Conservation (phyloP, 2,329 filamentous ascomycete species). For the Arthrobotrys conoides region DNA sequence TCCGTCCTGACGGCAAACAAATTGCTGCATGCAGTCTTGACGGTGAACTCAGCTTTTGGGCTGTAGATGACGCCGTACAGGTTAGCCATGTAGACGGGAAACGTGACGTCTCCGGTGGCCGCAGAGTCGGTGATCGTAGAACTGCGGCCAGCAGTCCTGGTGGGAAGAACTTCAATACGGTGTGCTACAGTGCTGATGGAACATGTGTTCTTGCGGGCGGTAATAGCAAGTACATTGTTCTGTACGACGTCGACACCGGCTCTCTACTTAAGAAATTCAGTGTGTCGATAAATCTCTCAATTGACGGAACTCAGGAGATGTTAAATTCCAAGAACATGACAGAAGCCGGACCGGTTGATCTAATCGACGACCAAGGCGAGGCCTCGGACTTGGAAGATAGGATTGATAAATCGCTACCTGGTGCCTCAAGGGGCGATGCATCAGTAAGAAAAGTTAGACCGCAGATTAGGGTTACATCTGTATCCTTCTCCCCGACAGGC, state of each 20-base stretch:
- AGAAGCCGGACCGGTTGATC: constrained; percentile 85
- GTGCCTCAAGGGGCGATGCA: constrained; percentile 88
- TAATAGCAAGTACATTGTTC: constrained; percentile 98
- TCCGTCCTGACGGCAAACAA: constrained; percentile 91
- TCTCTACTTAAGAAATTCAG: constrained; percentile 95
- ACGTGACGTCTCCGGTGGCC: constrained; percentile 91
- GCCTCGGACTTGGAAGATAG: constrained; percentile 90
- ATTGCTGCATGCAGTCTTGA: constrained; percentile 93
- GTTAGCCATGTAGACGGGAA: constrained; percentile 88
- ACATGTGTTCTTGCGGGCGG: constrained; percentile 90
- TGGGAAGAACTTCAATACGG: constrained; percentile 89
- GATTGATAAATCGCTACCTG: constrained; percentile 83
- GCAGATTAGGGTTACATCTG: constrained; percentile 85
- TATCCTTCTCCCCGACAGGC: constrained; percentile 90
- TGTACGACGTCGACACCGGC: constrained; percentile 95
- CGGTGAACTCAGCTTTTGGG: constrained; percentile 96
- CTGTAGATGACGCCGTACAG: constrained; percentile 87
- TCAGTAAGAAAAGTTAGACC: constrained; percentile 81
- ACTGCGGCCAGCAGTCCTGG: constrained; percentile 91
- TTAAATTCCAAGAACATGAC: constrained; percentile 92
- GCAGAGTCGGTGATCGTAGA: constrained; percentile 86
- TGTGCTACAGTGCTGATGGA: constrained; percentile 92
- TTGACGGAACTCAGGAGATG: constrained; percentile 97
- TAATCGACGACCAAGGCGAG: constrained; percentile 91
- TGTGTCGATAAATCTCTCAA: constrained; percentile 92